Evolutionary conservation across 2,329 filamentous ascomycete genomes (phyloP).

Genomic region (Ceratocystis ficicola): DNA sequence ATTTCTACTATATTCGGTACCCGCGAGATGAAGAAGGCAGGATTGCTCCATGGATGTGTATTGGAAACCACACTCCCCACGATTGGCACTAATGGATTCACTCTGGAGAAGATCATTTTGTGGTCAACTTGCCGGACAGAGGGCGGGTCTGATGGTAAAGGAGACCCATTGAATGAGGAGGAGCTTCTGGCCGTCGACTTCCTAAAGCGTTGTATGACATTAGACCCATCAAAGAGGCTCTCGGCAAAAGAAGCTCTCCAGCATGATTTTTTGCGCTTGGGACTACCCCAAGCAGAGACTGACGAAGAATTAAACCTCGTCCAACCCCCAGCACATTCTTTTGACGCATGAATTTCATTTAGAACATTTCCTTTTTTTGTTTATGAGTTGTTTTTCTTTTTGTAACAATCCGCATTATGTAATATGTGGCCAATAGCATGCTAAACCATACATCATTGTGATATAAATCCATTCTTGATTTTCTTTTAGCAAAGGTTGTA

Average conservation of each 20-base stretch:
- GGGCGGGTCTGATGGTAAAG: slow-evolving; percentile 40
- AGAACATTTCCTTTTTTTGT: neutral
- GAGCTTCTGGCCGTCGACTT: slow-evolving; percentile 65
- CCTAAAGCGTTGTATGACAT: slow-evolving; percentile 57
- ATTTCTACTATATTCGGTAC: slow-evolving; percentile 89
- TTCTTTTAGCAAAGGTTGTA: no score
- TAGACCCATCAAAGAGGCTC: slow-evolving; percentile 62
- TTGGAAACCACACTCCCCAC: slow-evolving; percentile 90
- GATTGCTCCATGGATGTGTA: slow-evolving; percentile 74
- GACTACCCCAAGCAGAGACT: neutral
- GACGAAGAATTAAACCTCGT: slow-evolving; percentile 7
- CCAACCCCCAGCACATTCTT: neutral
- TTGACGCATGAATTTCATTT: neutral
- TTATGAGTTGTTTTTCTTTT: neutral
- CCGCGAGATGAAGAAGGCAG: slow-evolving; percentile 70
- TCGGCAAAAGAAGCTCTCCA: slow-evolving; percentile 61
- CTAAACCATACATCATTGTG: neutral
- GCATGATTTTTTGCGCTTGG: slow-evolving; percentile 52
- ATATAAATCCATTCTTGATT: neutral
- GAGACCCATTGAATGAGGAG: slow-evolving; percentile 46
- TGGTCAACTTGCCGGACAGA: slow-evolving; percentile 79
- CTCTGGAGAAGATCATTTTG: slow-evolving; percentile 82
- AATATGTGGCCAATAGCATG: neutral
- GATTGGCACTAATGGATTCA: slow-evolving; percentile 72
- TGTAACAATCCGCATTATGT: neutral